phyloP scores from a whole-genome alignment of 306 rosid genomes.

The Sesbania bispinosa region DNA sequence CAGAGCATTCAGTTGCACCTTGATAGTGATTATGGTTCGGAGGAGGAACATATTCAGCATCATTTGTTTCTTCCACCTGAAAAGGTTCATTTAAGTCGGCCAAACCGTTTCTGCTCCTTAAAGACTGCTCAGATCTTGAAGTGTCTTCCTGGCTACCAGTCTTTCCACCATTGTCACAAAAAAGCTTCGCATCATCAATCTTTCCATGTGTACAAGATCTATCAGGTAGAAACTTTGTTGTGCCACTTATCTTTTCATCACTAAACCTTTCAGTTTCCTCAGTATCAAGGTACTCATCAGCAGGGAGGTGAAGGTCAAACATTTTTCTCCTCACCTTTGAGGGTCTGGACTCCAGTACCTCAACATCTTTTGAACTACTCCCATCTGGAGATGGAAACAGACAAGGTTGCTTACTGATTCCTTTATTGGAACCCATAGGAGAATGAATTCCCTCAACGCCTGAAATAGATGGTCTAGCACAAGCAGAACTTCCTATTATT shows the following conservation, averaged over 20 bases:
- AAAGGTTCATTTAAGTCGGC: slow-evolving; percentile 87
- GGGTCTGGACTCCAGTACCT: slow-evolving; percentile 69
- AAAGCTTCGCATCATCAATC: slow-evolving; percentile 35
- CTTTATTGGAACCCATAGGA: slow-evolving; percentile 47
- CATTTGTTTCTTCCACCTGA: slow-evolving; percentile 64
- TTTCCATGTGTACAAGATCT: slow-evolving; percentile 31
- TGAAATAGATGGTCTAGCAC: slow-evolving; percentile 49
- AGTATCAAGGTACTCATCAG: slow-evolving; percentile 74
- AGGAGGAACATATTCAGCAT: slow-evolving; percentile 36
- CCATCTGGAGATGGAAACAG: slow-evolving; percentile 64
- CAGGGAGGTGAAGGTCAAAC: slow-evolving; percentile 94
- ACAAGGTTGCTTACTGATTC: slow-evolving; percentile 39
- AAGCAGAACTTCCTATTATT: slow-evolving; percentile 46
- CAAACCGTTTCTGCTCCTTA: slow-evolving; percentile 53
- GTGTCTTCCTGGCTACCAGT: slow-evolving; percentile 39
- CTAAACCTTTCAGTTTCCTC: slow-evolving; percentile 73
- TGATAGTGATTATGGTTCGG: slow-evolving; percentile 33
- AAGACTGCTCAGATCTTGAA: slow-evolving; percentile 43
- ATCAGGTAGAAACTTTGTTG: slow-evolving; percentile 34
- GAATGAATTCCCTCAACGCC: slow-evolving; percentile 61
- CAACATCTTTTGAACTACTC: slow-evolving; percentile 60
- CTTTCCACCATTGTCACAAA: slow-evolving; percentile 42
- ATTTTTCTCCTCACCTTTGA: slow-evolving; percentile 72
- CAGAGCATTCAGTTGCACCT: slow-evolving; percentile 43
- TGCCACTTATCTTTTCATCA: slow-evolving; percentile 46